A percentile compares a stretch with the other conserved stretches of the same genome.
Evolutionary conservation across 2,329 filamentous ascomycete genomes (phyloP).

Genomic region (Nothopassalora personata): DNA sequence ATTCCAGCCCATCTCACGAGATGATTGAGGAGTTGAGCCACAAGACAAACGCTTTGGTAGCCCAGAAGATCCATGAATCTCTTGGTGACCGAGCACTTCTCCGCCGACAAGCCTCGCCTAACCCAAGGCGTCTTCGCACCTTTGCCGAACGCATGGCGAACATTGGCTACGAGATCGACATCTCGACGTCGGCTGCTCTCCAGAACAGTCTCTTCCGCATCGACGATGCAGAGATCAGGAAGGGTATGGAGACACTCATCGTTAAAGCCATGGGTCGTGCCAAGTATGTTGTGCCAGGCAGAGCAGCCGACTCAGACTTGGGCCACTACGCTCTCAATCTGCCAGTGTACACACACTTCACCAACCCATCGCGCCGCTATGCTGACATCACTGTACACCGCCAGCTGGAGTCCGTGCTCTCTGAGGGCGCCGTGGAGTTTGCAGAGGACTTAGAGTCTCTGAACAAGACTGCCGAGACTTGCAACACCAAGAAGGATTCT

Average conservation of each 20-base stretch:
- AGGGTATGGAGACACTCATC: constrained; percentile 95
- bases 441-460: constrained; percentile 82
- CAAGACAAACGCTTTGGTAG: constrained; percentile 86
- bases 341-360: constrained; percentile 95
- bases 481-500: constrained; percentile 99
- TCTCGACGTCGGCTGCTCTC: constrained; percentile 78
- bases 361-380: constrained; percentile 88
- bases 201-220: constrained; percentile 95
- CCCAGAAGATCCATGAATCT: constrained; percentile 70
- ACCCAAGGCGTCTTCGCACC: constrained; percentile 78
- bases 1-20: constrained; percentile 82
- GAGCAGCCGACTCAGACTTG: constrained; percentile 68
- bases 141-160: constrained; percentile 91
- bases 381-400: constrained; percentile 93
- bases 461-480: constrained; percentile 87
- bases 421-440: constrained; percentile 76
- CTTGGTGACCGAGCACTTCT: constrained; percentile 90
- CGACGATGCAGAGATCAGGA: constrained; percentile 79
- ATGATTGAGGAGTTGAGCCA: constrained; percentile 92
- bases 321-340: constrained; percentile 90
- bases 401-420: constrained; percentile 82
- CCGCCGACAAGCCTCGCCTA: constrained; percentile 78
- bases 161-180: constrained; percentile 84
- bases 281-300: constrained; percentile 87
- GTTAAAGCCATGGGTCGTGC: constrained; percentile 94